Evolutionary conservation across 257 asterid species (phyloP).

Genomic region (Primulina tabacum): DNA sequence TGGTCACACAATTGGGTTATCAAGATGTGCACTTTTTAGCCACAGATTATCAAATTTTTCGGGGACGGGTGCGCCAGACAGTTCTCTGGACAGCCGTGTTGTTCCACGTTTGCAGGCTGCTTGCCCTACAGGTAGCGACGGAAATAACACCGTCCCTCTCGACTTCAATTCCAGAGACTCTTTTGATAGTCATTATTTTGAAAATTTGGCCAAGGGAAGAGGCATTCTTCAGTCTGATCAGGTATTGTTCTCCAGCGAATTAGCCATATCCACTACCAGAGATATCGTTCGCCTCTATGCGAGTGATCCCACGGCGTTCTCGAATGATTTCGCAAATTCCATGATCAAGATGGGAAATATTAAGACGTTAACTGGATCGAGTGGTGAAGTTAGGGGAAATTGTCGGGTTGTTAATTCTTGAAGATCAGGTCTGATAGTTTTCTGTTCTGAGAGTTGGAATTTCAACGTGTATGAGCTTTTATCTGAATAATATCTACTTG

Average conservation of each 20-base stretch:
- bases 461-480: too few relatives aligned
- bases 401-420: slow-evolving; percentile 55
- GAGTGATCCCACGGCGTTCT: slow-evolving; percentile 41
- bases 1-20: slow-evolving; percentile 66
- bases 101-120: slow-evolving; percentile 44
- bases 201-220: slow-evolving; percentile 49
- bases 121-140: slow-evolving; percentile 54
- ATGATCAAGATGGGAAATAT: slow-evolving; percentile 76
- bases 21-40: slow-evolving; percentile 61
- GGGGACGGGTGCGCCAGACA: slow-evolving; percentile 69
- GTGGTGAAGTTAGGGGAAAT: slow-evolving; percentile 63
- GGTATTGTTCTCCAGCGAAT: slow-evolving; percentile 40
- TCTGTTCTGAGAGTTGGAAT: neutral
- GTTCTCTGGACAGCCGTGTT: slow-evolving; percentile 43
- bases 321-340: slow-evolving; percentile 50
- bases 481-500: too few relatives aligned
- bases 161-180: slow-evolving; percentile 60
- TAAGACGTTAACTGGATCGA: slow-evolving; percentile 47
- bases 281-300: slow-evolving; percentile 47
- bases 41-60: slow-evolving; percentile 57
- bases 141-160: slow-evolving; percentile 58
- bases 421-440: neutral
- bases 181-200: slow-evolving; percentile 70
- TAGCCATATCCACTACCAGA: slow-evolving; percentile 44
- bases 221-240: slow-evolving; percentile 76